These are phyloP conservation scores for Melanogaster broomeanus DNA, from an alignment of 768 basidiomycete genomes.

Conservation along the genomic window DNA sequence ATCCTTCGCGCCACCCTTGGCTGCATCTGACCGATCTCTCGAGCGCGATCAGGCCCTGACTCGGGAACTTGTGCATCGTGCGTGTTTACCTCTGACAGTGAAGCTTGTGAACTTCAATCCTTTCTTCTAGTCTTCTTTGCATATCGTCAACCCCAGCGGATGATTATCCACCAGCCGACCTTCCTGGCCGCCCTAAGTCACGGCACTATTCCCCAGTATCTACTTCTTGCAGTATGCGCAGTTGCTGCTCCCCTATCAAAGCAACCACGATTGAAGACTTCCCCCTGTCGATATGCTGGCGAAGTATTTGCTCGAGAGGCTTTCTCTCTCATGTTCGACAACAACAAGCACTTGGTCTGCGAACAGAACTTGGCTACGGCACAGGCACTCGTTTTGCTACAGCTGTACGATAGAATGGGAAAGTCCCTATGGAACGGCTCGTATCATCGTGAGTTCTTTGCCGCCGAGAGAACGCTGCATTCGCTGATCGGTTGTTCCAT, in stretches of 20 bases:
- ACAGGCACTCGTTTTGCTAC: constrained; percentile 73
- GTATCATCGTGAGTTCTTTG: constrained; percentile 30
- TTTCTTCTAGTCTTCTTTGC: constrained; percentile 69
- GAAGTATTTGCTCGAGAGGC: constrained; percentile 59
- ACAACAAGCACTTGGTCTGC: constrained; percentile 56
- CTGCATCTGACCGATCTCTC: constrained; percentile 41
- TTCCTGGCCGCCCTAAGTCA: constrained; percentile 68
- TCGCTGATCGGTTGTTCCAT: constrained; percentile 17
- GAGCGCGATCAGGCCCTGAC: constrained; percentile 64
- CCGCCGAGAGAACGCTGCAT: not conserved
- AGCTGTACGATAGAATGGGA: constrained; percentile 60
- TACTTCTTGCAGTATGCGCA: constrained; percentile 75
- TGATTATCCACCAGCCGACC: constrained; percentile 77
- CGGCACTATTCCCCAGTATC: constrained; percentile 66
- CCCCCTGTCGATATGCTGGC: constrained; percentile 56
- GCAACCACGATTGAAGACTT: constrained; percentile 60
- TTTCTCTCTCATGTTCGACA: constrained; percentile 69
- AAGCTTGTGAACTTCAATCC: constrained; percentile 1
- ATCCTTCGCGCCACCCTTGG: constrained; percentile 38
- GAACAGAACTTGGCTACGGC: constrained; percentile 70
- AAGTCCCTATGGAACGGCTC: constrained; percentile 34
- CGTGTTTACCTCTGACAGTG: constrained; percentile 25
- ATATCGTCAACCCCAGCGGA: constrained; percentile 75
- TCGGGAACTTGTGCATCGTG: constrained; percentile 74
- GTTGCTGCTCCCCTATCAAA: constrained; percentile 77